Conservation (phyloP, 169 alveolate species). For the Plasmodium coatneyi region DNA sequence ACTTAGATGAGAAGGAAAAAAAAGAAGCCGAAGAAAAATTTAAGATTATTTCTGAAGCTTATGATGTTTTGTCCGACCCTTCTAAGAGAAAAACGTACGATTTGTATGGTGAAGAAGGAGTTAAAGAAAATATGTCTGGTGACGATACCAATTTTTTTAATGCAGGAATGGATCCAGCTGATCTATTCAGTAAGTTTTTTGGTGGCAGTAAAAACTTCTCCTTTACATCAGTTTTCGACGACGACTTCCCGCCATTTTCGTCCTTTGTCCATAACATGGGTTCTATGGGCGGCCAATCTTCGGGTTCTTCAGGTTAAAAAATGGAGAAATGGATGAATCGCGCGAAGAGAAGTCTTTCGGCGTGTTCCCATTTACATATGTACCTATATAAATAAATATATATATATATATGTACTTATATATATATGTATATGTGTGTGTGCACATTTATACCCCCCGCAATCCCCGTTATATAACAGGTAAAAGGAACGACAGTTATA, state of each 20-base stretch:
- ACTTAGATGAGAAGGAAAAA: conserved; percentile 9
- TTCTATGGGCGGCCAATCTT: conserved; percentile 77
- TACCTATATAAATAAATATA: not conserved
- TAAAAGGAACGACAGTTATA: not conserved
- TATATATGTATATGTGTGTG: not conserved
- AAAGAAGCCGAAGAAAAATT: conserved; percentile 87
- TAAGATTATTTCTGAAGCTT: conserved; percentile 93
- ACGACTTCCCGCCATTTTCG: conserved; percentile 42
- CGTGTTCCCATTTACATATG: not conserved
- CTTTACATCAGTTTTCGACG: conserved; percentile 67
- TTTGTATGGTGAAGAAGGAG: conserved; percentile 95
- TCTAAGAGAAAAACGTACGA: conserved; percentile 94
- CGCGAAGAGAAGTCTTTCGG: not conserved
- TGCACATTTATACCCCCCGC: not conserved
- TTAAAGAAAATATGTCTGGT: conserved; percentile 87
- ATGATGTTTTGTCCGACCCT: conserved; percentile 95
- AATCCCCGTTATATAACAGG: conserved; percentile 15
- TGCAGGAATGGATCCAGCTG: conserved; percentile 87
- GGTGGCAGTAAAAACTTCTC: conserved; percentile 81
- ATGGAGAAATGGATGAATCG: not conserved
- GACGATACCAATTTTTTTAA: conserved; percentile 32
- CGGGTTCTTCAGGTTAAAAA: conserved; percentile 38
- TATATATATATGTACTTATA: not conserved
- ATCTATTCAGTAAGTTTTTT: conserved; percentile 82
- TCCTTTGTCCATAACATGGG: conserved; percentile 77